Evolutionary conservation across 78 protist genomes (phyloP).

Genomic region (Corallochytrium limacisporum): DNA sequence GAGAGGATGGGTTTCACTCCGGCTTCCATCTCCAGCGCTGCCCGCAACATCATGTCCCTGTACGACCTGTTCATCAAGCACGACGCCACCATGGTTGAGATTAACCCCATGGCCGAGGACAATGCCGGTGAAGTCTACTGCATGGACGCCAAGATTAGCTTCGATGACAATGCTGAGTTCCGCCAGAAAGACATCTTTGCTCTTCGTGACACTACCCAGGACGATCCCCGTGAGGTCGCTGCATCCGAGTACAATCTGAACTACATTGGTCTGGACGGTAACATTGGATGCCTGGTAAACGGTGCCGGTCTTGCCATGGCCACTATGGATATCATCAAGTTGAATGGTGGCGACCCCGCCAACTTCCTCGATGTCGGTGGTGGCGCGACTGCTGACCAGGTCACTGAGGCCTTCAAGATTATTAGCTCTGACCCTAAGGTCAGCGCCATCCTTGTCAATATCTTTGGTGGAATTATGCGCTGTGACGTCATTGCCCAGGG

Average conservation of each 20-base stretch:
- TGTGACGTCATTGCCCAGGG: slow-evolving; percentile 83
- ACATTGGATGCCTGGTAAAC: slow-evolving; percentile 95
- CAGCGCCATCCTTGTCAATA: slow-evolving; percentile 75
- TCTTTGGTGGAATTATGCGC: slow-evolving; percentile 86
- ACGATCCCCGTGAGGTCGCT: slow-evolving; percentile 73
- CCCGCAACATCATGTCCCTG: background rate
- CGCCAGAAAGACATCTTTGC: slow-evolving; percentile 76
- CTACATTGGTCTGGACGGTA: slow-evolving; percentile 92
- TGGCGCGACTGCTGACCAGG: slow-evolving; percentile 73
- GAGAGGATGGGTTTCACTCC: slow-evolving; percentile 1
- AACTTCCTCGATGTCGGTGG: slow-evolving; percentile 98
- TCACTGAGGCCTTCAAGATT: slow-evolving; percentile 80
- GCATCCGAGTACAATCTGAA: slow-evolving; percentile 82
- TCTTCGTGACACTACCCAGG: slow-evolving; percentile 74
- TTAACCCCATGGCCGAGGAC: slow-evolving; percentile 3
- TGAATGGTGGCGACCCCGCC: slow-evolving; percentile 87
- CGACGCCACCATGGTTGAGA: background rate
- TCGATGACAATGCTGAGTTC: slow-evolving; percentile 94
- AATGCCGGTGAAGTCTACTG: slow-evolving; percentile 51
- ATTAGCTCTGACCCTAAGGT: slow-evolving; percentile 64
- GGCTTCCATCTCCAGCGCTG: background rate
- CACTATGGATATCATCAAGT: slow-evolving; percentile 87
- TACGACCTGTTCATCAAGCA: background rate
- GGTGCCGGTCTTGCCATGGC: slow-evolving; percentile 99
- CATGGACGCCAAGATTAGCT: slow-evolving; percentile 86